These are phyloP conservation scores for Pichia sp. DNA, from an alignment of 1,139 yeast genomes.

Conservation along the genomic window DNA sequence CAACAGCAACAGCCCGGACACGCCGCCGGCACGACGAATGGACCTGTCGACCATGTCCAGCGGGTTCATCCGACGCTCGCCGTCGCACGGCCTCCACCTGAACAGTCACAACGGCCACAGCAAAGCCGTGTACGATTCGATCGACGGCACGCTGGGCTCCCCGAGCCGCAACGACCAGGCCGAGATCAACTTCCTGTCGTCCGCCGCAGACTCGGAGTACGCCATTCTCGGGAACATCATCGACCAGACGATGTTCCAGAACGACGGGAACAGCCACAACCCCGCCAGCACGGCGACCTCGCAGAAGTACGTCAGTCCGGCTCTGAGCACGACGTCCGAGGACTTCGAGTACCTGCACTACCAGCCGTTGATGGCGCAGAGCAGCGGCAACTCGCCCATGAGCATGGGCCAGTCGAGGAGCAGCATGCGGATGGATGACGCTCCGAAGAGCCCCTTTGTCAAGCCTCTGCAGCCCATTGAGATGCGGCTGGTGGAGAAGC, in stretches of 20 bases:
- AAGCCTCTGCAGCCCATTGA: constrained; percentile 17
- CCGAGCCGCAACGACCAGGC: background rate
- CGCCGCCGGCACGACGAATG: background rate
- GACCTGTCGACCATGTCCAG: constrained; percentile 6
- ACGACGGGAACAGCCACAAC: background rate
- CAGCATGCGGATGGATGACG: background rate
- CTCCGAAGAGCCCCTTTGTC: constrained; percentile 11
- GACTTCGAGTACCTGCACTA: constrained; percentile 24
- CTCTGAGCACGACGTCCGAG: constrained; percentile 27
- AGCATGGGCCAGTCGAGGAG: background rate
- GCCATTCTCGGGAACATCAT: constrained; percentile 71
- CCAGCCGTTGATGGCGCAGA: constrained; percentile 24
- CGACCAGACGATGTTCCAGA: constrained; percentile 41
- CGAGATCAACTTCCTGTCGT: constrained; percentile 47
- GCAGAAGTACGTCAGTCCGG: constrained; percentile 25
- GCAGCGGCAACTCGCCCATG: constrained; percentile 3
- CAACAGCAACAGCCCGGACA: too few relatives aligned
- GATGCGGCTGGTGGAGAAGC: constrained; percentile 3
- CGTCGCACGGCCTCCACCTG: background rate
- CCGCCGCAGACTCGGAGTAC: constrained; percentile 79
- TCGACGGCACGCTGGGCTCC: background rate
- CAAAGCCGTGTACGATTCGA: constrained; percentile 2
- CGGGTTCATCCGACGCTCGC: constrained; percentile 8
- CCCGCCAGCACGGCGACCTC: background rate
- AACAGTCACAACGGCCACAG: background rate